phyloP scores from a whole-genome alignment of 2,329 filamentous ascomycete genomes.

The Pseudonectria buxi region DNA sequence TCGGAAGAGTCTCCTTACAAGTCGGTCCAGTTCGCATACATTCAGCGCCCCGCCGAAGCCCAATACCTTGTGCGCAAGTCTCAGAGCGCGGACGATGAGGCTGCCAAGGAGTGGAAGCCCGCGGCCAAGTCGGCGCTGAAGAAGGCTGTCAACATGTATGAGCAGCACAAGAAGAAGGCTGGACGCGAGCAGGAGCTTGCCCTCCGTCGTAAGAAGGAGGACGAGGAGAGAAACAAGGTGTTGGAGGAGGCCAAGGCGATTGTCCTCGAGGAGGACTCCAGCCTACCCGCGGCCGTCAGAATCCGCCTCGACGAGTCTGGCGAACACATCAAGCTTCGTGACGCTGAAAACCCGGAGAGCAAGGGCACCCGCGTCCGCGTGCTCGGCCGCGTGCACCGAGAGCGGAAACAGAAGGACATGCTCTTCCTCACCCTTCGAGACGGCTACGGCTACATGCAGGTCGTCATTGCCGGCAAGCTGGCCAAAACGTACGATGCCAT shows the following conservation, averaged over 20 bases:
- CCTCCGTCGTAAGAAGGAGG: slow-evolving; percentile 14
- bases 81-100: slow-evolving; percentile 46
- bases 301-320: slow-evolving; percentile 60
- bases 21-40: slow-evolving; percentile 69
- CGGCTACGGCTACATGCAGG: slow-evolving; percentile 70
- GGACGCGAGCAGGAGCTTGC: slow-evolving; percentile 15
- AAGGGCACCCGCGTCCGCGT: slow-evolving; percentile 58
- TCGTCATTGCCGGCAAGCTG: slow-evolving; percentile 52
- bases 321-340: slow-evolving; percentile 23
- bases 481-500: slow-evolving; percentile 89
- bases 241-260: slow-evolving; percentile 24
- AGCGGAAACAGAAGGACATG: slow-evolving; percentile 74
- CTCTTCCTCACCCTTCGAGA: slow-evolving; percentile 80
- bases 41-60: slow-evolving; percentile 32
- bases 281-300: slow-evolving; percentile 64
- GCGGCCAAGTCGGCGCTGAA: slow-evolving; percentile 23
- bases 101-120: slow-evolving; percentile 21
- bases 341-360: slow-evolving; percentile 24
- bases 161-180: slow-evolving; percentile 21
- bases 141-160: slow-evolving; percentile 20
- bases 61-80: slow-evolving; percentile 38
- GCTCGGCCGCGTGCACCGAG: slow-evolving; percentile 73
- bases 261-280: slow-evolving; percentile 51
- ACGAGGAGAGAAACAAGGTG: slow-evolving; percentile 13
- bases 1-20: slow-evolving; percentile 73